A percentile compares a stretch with the other conserved stretches of the same genome.
These are phyloP conservation scores for Meripilus lineatus DNA, from an alignment of 1,284 basidiomycete genomes.

Conservation along the genomic window DNA sequence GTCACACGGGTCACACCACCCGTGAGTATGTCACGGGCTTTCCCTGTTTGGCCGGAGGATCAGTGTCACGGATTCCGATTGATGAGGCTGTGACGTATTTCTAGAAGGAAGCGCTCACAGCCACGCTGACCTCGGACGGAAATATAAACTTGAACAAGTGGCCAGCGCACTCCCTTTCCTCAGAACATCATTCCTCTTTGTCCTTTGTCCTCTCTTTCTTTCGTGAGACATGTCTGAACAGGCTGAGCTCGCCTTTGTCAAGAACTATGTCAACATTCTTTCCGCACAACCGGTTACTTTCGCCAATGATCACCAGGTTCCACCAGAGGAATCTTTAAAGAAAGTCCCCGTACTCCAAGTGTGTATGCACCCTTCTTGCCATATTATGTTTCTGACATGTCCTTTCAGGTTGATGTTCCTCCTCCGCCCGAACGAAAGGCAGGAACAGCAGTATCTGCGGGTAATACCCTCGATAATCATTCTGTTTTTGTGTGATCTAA, in stretches of 20 bases:
- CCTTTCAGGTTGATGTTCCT: constrained; percentile 50
- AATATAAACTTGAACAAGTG: too few species aligned
- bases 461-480: constrained; percentile 20
- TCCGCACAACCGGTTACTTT: constrained; percentile 67
- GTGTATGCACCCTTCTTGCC: constrained; percentile 23
- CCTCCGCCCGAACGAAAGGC: constrained; percentile 47
- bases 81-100: too few species aligned
- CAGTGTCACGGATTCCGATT: too few species aligned
- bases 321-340: constrained; percentile 64
- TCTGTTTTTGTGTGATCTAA: background rate
- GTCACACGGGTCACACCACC: too few species aligned
- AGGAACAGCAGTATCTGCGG: constrained; percentile 31
- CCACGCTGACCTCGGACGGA: background rate
- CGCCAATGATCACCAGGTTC: constrained; percentile 72
- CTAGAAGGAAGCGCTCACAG: background rate
- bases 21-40: too few species aligned
- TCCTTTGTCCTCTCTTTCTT: background rate
- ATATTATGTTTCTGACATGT: constrained; percentile 3
- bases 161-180: background rate
- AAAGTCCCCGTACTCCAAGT: constrained; percentile 72
- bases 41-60: too few species aligned
- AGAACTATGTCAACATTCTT: constrained; percentile 66
- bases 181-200: background rate
- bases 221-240: constrained; percentile 49
- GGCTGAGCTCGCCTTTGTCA: constrained; percentile 69